Evolutionary conservation across 768 basidiomycete species (phyloP).

Genomic region (Myochromella boudieri): DNA sequence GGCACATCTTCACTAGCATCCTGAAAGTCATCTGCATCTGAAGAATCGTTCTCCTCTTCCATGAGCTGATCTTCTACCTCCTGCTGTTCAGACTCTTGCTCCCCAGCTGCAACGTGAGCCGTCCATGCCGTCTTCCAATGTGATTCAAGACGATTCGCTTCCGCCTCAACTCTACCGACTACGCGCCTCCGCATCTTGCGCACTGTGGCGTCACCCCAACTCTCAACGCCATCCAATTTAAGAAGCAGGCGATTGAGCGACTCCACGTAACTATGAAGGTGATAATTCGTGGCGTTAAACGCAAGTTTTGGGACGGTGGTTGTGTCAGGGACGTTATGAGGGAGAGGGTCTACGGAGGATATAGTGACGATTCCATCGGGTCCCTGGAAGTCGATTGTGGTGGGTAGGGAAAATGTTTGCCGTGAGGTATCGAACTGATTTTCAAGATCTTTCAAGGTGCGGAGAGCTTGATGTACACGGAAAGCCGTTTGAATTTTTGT

Average conservation of each 20-base stretch:
- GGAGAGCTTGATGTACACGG: slow-evolving; percentile 43
- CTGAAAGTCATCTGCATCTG: not conserved
- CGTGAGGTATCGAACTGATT: slow-evolving; percentile 43
- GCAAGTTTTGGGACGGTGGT: slow-evolving; percentile 44
- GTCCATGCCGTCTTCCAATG: slow-evolving; percentile 40
- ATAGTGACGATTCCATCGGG: slow-evolving; percentile 30
- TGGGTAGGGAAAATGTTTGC: slow-evolving; percentile 41
- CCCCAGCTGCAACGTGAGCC: slow-evolving; percentile 17
- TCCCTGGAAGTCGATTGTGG: slow-evolving; percentile 47
- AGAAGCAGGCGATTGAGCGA: slow-evolving; percentile 61
- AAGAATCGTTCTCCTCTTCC: not conserved
- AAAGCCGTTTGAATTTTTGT: slow-evolving; percentile 46
- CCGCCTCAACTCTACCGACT: slow-evolving; percentile 60
- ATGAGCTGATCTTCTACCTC: not conserved
- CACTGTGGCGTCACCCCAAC: slow-evolving; percentile 55
- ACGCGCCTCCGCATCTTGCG: slow-evolving; percentile 49
- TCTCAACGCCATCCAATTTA: slow-evolving; percentile 67
- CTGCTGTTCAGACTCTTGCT: not conserved
- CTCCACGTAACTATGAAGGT: slow-evolving; percentile 63
- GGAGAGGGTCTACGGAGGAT: slow-evolving; percentile 17
- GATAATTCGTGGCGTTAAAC: slow-evolving; percentile 59
- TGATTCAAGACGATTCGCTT: slow-evolving; percentile 52
- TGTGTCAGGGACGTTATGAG: slow-evolving; percentile 16
- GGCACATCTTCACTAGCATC: too few species aligned
- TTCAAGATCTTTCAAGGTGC: slow-evolving; percentile 37